Evolutionary conservation across 75 land plant species (phyloP).

Genomic region (Ceratopteris richardii): DNA sequence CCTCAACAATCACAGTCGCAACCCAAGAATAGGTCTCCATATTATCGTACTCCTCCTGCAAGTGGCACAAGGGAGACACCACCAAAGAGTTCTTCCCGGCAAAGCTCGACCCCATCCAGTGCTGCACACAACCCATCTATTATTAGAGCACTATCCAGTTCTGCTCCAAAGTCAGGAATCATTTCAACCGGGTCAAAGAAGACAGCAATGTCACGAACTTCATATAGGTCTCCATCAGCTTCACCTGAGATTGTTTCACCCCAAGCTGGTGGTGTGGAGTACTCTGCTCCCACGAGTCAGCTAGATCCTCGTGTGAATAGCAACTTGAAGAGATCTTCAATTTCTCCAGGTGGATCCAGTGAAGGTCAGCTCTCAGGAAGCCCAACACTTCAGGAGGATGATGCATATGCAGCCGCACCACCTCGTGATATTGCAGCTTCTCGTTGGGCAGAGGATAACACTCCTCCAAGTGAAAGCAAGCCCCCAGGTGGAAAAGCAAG

Average conservation of each 20-base stretch:
- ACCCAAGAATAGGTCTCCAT: neutral
- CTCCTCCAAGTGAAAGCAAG: slow-evolving; percentile 23
- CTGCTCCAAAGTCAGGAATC: neutral
- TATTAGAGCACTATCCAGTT: neutral
- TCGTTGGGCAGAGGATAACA: slow-evolving; percentile 69
- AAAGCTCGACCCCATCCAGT: neutral
- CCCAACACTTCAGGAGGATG: slow-evolving; percentile 17
- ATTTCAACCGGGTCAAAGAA: neutral
- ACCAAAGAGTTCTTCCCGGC: neutral
- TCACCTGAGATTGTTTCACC: no score
- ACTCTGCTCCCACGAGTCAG: no score
- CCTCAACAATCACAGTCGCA: slow-evolving; percentile 20
- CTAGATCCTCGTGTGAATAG: neutral
- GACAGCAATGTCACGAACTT: neutral
- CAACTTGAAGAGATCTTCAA: neutral
- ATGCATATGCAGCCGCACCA: slow-evolving; percentile 34
- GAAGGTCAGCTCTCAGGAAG: neutral
- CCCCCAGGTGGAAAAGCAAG: slow-evolving; percentile 13
- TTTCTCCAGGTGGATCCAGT: neutral
- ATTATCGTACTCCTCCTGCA: slow-evolving; percentile 1
- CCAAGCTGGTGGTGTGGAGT: no score
- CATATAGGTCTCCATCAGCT: no score
- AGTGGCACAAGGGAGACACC: neutral
- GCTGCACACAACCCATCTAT: neutral
- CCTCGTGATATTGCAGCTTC: slow-evolving; percentile 57